These are phyloP conservation scores for Echria macrotheca DNA, from an alignment of 495 filamentous ascomycete species.

Conservation along the genomic window DNA sequence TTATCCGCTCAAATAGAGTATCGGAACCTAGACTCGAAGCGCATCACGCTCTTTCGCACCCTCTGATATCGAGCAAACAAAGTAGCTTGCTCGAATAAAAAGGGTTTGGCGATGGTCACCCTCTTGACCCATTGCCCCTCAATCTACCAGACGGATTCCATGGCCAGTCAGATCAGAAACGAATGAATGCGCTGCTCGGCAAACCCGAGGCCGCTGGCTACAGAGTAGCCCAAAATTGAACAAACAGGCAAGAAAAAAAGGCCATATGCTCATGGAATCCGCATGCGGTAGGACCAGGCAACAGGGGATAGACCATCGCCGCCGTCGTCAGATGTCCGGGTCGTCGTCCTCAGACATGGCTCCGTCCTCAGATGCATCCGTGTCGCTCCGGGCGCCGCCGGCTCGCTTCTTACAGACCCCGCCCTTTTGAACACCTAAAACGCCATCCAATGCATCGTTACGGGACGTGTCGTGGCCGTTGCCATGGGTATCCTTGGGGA, in stretches of 20 bases:
- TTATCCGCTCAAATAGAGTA: too few relatives aligned
- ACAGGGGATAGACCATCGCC: conserved; percentile 49
- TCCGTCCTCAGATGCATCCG: conserved; percentile 29
- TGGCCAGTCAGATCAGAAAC: not conserved
- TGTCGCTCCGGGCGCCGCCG: conserved; percentile 28
- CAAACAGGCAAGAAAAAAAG: too few relatives aligned
- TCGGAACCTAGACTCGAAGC: too few relatives aligned
- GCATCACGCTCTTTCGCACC: too few relatives aligned
- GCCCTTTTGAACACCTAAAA: conserved; percentile 41
- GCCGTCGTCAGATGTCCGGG: conserved; percentile 35
- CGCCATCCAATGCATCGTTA: conserved; percentile 38
- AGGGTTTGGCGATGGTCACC: conserved; percentile 22
- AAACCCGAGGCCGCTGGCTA: too few relatives aligned
- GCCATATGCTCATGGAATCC: not conserved
- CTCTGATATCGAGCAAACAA: too few relatives aligned
- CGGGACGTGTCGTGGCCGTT: conserved; percentile 21
- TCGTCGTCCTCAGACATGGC: conserved; percentile 39
- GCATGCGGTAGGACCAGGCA: conserved; percentile 46
- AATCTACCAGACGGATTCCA: conserved; percentile 30
- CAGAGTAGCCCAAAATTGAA: too few relatives aligned
- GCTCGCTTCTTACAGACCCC: conserved; percentile 17
- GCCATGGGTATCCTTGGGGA: conserved; percentile 33
- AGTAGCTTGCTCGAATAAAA: too few relatives aligned
- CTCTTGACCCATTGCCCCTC: conserved; percentile 44
- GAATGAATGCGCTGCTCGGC: not conserved